Evolutionary conservation across 345 rosid genomes (phyloP).

Genomic region (Eucalyptus coolabah): DNA sequence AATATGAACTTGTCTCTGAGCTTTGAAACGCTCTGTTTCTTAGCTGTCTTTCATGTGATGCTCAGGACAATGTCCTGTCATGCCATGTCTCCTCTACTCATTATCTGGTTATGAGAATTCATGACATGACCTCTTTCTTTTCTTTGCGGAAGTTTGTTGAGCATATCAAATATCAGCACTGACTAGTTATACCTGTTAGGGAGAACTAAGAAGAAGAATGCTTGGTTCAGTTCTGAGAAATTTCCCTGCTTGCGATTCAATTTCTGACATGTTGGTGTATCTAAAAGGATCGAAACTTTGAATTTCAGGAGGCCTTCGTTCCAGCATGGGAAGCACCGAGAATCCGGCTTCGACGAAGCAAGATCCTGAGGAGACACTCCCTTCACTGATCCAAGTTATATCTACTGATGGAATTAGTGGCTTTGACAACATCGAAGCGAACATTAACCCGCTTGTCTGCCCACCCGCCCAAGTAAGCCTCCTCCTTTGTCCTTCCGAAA

Average conservation of each 20-base stretch:
- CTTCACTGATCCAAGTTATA: constrained; percentile 26
- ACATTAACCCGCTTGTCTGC: not conserved
- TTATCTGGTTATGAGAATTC: not conserved
- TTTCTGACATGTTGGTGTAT: not conserved
- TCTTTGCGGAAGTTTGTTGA: not conserved
- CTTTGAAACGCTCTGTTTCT: not conserved
- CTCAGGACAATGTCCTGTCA: not conserved
- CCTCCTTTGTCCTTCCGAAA: not conserved
- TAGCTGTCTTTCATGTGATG: not conserved
- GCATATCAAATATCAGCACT: not conserved
- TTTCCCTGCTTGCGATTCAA: not conserved
- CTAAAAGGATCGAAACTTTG: not conserved
- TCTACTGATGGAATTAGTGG: constrained; percentile 37
- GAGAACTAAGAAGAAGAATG: not conserved
- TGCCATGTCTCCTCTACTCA: not conserved
- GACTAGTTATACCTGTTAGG: not conserved
- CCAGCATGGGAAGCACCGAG: constrained; percentile 13
- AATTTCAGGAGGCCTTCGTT: not conserved
- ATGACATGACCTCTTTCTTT: not conserved
- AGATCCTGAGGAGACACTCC: constrained; percentile 15
- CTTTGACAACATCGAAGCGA: constrained; percentile 18
- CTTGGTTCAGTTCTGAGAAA: not conserved
- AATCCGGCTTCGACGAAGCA: constrained; percentile 1
- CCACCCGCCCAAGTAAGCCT: not conserved
- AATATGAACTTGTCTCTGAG: not conserved